Conservation (phyloP, 371 early-diverging fungal genomes). For the Choanephora cucurbitarum region DNA sequence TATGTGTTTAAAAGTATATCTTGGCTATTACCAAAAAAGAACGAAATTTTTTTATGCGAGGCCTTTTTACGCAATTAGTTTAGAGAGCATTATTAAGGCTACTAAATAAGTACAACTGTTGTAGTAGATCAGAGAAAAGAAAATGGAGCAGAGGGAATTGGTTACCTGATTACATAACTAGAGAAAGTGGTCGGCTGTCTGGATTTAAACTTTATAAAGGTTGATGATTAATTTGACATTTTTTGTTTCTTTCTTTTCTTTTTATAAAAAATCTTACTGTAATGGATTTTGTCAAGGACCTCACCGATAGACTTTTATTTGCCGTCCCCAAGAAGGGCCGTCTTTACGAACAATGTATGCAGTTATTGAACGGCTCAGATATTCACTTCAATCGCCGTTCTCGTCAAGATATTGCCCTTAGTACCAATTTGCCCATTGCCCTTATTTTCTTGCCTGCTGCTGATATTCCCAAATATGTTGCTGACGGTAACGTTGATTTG, state of each 20-base stretch:
- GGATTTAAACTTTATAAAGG: no score
- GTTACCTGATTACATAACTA: not conserved
- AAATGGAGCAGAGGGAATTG: not conserved
- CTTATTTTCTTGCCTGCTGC: slow-evolving; percentile 94
- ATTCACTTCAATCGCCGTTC: slow-evolving; percentile 93
- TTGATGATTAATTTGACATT: slow-evolving; percentile 4
- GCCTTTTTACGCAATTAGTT: no score
- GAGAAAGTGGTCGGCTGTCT: no score
- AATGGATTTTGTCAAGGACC: slow-evolving; percentile 71
- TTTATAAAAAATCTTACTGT: slow-evolving; percentile 2
- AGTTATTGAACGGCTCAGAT: slow-evolving; percentile 87
- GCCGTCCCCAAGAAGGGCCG: slow-evolving; percentile 99
- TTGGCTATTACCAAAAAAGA: no score
- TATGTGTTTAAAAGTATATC: no score
- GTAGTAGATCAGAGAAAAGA: not conserved
- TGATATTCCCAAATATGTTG: slow-evolving; percentile 95
- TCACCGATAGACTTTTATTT: slow-evolving; percentile 82
- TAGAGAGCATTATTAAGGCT: no score
- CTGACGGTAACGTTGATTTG: slow-evolving; percentile 91
- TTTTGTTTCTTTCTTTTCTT: not conserved
- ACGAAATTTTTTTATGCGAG: no score
- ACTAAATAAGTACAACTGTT: no score
- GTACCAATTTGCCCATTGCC: slow-evolving; percentile 90
- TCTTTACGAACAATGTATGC: slow-evolving; percentile 86
- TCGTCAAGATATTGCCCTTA: slow-evolving; percentile 94